Evolutionary conservation across 2,329 filamentous ascomycete genomes (phyloP).

Genomic region (Colletotrichum caudatum): DNA sequence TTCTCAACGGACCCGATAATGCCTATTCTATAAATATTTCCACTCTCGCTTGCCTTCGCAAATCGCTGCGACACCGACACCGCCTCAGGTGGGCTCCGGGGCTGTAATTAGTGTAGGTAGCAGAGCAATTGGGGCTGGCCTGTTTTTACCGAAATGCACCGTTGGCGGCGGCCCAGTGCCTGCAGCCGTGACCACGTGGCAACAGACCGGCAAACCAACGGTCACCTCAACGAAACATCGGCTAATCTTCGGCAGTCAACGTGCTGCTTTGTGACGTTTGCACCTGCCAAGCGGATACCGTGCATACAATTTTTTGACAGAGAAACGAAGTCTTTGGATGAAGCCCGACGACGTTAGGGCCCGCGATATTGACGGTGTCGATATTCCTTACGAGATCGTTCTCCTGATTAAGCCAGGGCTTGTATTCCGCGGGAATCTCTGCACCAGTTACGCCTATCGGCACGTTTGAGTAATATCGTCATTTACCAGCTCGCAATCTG

Average conservation of each 20-base stretch:
- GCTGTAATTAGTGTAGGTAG: slow-evolving; percentile 29
- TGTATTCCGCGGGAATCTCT: background rate
- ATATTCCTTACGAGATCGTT: background rate
- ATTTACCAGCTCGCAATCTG: background rate
- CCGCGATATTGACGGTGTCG: slow-evolving; percentile 7
- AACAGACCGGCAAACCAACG: background rate
- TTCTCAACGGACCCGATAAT: slow-evolving; percentile 23
- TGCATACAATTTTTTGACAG: slow-evolving; percentile 39
- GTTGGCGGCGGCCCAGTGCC: background rate
- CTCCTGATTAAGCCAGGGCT: background rate
- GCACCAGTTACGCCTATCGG: background rate
- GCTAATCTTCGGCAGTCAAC: slow-evolving; percentile 27
- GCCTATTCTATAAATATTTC: slow-evolving; percentile 29
- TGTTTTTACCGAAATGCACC: background rate
- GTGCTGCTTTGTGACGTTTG: slow-evolving; percentile 30
- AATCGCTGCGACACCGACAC: slow-evolving; percentile 23
- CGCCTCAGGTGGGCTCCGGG: slow-evolving; percentile 32
- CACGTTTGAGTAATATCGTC: background rate
- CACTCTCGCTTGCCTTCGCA: slow-evolving; percentile 36
- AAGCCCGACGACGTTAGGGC: slow-evolving; percentile 15
- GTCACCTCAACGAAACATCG: slow-evolving; percentile 4
- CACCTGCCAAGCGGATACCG: slow-evolving; percentile 1
- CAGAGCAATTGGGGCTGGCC: slow-evolving; percentile 17
- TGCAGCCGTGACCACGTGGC: slow-evolving; percentile 2
- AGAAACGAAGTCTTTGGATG: slow-evolving; percentile 6